These are phyloP conservation scores for Francoa sonchifolia DNA, from an alignment of 441 rosid genomes.

Conservation along the genomic window DNA sequence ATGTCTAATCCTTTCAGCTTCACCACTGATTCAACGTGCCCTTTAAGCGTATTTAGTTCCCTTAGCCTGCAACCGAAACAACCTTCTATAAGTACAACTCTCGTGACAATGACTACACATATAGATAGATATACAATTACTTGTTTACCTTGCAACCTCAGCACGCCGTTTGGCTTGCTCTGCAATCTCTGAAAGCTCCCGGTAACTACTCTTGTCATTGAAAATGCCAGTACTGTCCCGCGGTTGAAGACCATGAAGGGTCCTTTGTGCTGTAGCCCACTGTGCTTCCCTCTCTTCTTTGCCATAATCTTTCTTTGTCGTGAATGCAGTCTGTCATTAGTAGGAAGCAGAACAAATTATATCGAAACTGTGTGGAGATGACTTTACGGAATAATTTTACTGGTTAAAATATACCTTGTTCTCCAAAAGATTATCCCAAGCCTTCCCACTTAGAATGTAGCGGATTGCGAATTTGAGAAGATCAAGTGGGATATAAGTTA, in stretches of 20 bases:
- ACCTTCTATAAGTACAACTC: not conserved
- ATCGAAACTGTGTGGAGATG: too few species aligned
- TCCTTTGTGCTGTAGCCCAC: constrained; percentile 89
- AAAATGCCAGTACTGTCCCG: constrained; percentile 37
- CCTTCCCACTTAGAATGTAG: constrained; percentile 61
- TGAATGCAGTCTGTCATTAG: constrained; percentile 67
- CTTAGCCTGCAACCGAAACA: constrained; percentile 40
- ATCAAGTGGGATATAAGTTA: constrained; percentile 70
- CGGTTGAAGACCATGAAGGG: constrained; percentile 87
- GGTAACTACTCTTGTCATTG: constrained; percentile 49
- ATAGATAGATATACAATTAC: not conserved
- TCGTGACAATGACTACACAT: not conserved
- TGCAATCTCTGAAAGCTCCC: constrained; percentile 77
- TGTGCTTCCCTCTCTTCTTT: constrained; percentile 91
- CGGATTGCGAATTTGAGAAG: constrained; percentile 60
- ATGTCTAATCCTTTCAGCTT: constrained; percentile 77
- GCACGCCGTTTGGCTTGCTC: constrained; percentile 90
- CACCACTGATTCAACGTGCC: constrained; percentile 73
- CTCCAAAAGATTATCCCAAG: constrained; percentile 74
- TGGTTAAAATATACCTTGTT: constrained; percentile 55
- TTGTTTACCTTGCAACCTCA: constrained; percentile 65
- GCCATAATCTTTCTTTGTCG: constrained; percentile 89
- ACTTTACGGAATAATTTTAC: not conserved
- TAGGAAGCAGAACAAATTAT: too few species aligned
- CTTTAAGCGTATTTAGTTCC: constrained; percentile 56